Conservation (phyloP, 2,329 filamentous ascomycete genomes). For the Ophiognomonia clavigignenti-juglandacearum region DNA sequence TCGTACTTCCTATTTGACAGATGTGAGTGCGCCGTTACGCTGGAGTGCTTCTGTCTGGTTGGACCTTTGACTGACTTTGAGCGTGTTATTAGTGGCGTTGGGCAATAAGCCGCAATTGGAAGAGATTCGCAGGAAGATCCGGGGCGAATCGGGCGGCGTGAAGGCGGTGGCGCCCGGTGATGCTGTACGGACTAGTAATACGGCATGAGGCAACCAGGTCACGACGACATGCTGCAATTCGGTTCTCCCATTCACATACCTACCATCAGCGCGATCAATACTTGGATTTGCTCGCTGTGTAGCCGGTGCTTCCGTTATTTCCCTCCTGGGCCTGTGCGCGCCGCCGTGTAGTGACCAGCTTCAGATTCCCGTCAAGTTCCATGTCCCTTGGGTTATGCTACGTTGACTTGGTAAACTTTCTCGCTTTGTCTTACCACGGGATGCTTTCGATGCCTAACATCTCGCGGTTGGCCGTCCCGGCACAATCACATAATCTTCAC, state of each 20-base stretch:
- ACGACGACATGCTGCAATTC: not conserved
- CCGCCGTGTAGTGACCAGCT: too few relatives aligned
- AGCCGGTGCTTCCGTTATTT: too few relatives aligned
- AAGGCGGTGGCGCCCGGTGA: not conserved
- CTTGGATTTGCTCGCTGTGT: too few relatives aligned
- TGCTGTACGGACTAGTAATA: not conserved
- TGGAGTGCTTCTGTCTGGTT: not conserved
- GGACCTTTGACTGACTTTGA: not conserved
- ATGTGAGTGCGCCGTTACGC: conserved; percentile 30
- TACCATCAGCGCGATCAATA: not conserved
- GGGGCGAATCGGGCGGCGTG: not conserved
- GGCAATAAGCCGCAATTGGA: conserved; percentile 9
- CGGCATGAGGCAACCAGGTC: not conserved
- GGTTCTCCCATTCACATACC: not conserved
- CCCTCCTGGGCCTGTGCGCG: too few relatives aligned
- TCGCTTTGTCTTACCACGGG: too few relatives aligned
- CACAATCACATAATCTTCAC: too few relatives aligned
- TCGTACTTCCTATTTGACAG: conserved; percentile 50
- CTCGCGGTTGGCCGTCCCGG: too few relatives aligned
- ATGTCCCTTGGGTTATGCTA: too few relatives aligned
- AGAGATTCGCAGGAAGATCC: not conserved
- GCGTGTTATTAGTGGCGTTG: not conserved
- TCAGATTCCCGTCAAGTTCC: too few relatives aligned
- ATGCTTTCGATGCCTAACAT: too few relatives aligned
- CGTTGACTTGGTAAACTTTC: too few relatives aligned